Conservation (phyloP, 306 rosid genomes). For the Dalbergia cochinchinensis region DNA sequence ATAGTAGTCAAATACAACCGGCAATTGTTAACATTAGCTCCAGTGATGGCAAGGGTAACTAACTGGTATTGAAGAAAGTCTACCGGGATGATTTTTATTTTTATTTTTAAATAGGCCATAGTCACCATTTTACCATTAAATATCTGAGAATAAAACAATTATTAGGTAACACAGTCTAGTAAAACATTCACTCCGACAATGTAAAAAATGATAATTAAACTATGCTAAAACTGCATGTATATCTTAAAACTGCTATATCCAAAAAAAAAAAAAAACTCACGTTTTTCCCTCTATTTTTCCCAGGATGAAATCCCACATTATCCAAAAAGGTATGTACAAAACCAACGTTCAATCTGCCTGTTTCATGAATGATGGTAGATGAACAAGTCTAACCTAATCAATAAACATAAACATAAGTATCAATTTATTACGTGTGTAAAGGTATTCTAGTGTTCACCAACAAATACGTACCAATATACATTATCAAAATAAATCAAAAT, state of each 20-base stretch:
- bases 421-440: constrained; percentile 3
- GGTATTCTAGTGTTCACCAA: background rate
- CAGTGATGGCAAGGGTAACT: background rate
- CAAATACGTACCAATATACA: background rate
- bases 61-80: constrained; percentile 10
- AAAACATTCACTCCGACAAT: background rate
- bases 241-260: background rate
- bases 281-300: too few species aligned
- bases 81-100: background rate
- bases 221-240: background rate
- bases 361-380: constrained; percentile 4
- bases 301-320: constrained; percentile 25
- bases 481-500: background rate
- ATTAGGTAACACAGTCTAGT: background rate
- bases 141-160: background rate
- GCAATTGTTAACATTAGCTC: background rate
- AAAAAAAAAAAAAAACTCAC: too few species aligned
- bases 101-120: background rate
- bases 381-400: constrained; percentile 23
- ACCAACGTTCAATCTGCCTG: constrained; percentile 27
- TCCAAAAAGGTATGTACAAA: constrained; percentile 10
- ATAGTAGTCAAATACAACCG: constrained; percentile 17
- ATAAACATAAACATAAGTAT: constrained; percentile 23
- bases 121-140: constrained; percentile 14
- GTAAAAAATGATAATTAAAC: background rate